Conservation (phyloP, 331 rosid species). For the Prunus yedoensis region DNA sequence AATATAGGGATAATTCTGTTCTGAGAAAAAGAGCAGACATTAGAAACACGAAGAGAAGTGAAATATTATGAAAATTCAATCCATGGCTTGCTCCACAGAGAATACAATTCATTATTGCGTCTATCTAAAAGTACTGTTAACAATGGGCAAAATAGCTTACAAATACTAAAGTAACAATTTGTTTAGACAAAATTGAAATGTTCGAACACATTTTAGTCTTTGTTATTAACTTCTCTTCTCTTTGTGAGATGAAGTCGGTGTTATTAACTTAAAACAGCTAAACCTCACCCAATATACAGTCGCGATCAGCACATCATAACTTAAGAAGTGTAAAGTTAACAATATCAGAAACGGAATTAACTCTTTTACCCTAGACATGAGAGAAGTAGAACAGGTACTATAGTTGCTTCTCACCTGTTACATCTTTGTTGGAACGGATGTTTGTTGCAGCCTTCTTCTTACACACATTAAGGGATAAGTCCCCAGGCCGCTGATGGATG, state of each 20-base stretch:
- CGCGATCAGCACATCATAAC: not conserved
- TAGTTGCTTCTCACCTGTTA: conserved; percentile 59
- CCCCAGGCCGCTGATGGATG: conserved; percentile 96
- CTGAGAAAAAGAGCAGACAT: not conserved
- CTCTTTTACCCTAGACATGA: not conserved
- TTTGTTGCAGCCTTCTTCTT: conserved; percentile 98
- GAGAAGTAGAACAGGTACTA: not conserved
- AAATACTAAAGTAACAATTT: not conserved
- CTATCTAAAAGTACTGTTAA: not conserved
- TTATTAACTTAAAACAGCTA: not conserved
- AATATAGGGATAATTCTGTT: not conserved
- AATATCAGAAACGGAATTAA: not conserved
- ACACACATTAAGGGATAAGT: conserved; percentile 87
- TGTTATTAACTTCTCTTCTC: not conserved
- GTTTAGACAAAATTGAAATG: not conserved
- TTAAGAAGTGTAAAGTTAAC: not conserved
- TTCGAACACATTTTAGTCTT: not conserved
- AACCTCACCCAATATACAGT: not conserved
- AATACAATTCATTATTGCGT: not conserved
- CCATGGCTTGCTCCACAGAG: not conserved
- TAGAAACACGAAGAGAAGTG: not conserved
- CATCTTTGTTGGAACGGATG: conserved; percentile 91
- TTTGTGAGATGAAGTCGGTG: not conserved
- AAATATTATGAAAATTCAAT: not conserved
- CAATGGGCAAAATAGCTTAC: not conserved